A percentile compares a stretch with the other conserved stretches of the same genome.
Evolutionary conservation across 2,329 filamentous ascomycete genomes (phyloP).

Genomic region (Pseudogymnoascus sp.): DNA sequence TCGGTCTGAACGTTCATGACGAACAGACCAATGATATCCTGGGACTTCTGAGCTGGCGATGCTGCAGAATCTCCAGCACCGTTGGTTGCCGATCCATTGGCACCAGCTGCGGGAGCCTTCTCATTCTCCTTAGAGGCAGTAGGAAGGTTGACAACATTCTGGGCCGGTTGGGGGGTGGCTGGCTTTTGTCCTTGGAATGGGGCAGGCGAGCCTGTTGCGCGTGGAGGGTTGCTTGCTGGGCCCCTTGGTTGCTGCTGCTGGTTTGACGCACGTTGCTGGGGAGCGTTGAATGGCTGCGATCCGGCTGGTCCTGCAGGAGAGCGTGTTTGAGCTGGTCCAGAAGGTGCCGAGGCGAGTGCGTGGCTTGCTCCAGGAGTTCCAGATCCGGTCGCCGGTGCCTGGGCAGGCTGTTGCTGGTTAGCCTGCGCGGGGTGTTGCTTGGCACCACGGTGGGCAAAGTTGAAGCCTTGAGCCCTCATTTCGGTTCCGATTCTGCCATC

Average conservation of each 20-base stretch:
- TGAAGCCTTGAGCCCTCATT: constrained; percentile 98
- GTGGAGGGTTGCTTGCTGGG: constrained; percentile 24
- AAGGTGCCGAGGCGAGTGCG: constrained; percentile 27
- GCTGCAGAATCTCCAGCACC: constrained; percentile 42
- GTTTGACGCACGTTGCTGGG: constrained; percentile 22
- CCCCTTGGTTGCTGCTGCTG: constrained; percentile 26
- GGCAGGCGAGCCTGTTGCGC: constrained; percentile 26
- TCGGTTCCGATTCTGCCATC: constrained; percentile 94
- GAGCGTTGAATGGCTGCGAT: constrained; percentile 22
- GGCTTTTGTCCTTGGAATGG: constrained; percentile 34
- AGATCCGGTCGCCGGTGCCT: constrained; percentile 30
- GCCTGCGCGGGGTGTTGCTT: constrained; percentile 55
- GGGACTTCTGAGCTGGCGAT: constrained; percentile 55
- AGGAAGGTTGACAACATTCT: constrained; percentile 28
- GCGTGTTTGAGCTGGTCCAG: constrained; percentile 24
- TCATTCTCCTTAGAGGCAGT: constrained; percentile 51
- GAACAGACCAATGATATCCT: constrained; percentile 78
- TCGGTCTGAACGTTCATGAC: constrained; percentile 79
- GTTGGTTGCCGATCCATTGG: constrained; percentile 47
- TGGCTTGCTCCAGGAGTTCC: constrained; percentile 29
- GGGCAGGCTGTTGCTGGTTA: constrained; percentile 26
- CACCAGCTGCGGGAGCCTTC: constrained; percentile 36
- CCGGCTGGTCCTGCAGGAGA: constrained; percentile 22
- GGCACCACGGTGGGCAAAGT: constrained; percentile 90
- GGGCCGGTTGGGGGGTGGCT: constrained; percentile 37